A percentile compares a stretch with the other conserved stretches of the same genome.
Evolutionary conservation across 140 eudicot species (phyloP).

Genomic region (Flaveria floridana): DNA sequence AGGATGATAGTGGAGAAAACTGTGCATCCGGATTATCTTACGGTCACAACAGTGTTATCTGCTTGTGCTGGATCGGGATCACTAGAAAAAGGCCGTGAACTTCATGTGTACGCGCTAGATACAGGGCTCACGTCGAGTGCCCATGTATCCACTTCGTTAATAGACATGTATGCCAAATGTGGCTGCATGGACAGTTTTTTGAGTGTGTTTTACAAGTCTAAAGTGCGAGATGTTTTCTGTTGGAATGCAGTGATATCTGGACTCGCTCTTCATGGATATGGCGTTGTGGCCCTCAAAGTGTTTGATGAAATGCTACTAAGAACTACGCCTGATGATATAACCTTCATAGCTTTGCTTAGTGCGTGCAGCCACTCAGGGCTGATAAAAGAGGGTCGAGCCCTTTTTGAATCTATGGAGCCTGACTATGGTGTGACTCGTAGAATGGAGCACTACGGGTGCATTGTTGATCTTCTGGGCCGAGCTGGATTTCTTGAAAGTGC

Average conservation of each 20-base stretch:
- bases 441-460: conserved; percentile 49
- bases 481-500: conserved; percentile 51
- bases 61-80: conserved; percentile 48
- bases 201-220: conserved; percentile 45
- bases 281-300: conserved; percentile 36
- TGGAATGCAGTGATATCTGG: conserved; percentile 54
- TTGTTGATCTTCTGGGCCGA: conserved; percentile 56
- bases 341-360: conserved; percentile 46
- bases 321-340: conserved; percentile 46
- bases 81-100: conserved; percentile 39
- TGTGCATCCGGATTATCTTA: conserved; percentile 34
- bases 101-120: conserved; percentile 36
- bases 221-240: conserved; percentile 37
- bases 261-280: conserved; percentile 50
- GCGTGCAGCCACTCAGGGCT: conserved; percentile 58
- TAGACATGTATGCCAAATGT: conserved; percentile 60
- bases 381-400: conserved; percentile 37
- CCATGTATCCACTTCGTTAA: conserved; percentile 40
- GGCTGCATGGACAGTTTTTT: conserved; percentile 40
- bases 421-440: conserved; percentile 31
- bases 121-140: conserved; percentile 26
- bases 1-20: conserved; percentile 36
- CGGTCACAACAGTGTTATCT: conserved; percentile 35
- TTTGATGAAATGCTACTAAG: conserved; percentile 38
- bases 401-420: conserved; percentile 40